Conservation (phyloP, 208 protist genomes). For the Trypanosoma theileri region DNA sequence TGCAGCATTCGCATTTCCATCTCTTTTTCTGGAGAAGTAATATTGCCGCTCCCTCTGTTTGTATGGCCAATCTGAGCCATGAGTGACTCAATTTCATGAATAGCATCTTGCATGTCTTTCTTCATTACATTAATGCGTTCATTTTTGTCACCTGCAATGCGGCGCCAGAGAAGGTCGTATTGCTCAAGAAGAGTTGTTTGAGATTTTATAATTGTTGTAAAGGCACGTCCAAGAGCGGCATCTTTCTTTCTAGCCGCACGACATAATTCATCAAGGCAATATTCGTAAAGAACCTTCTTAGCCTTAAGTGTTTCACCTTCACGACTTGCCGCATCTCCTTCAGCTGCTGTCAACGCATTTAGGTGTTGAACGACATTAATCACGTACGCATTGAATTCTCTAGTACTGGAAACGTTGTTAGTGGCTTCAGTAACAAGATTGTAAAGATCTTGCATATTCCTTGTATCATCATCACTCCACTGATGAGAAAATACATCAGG, state of each 20-base stretch:
- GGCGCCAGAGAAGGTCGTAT: conserved; percentile 71
- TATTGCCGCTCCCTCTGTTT: neutral
- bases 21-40: conserved; percentile 2
- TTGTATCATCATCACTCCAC: conserved; percentile 47
- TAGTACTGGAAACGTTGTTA: conserved; percentile 28
- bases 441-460: conserved; percentile 43
- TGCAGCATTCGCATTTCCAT: conserved; percentile 23
- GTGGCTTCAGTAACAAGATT: conserved; percentile 31
- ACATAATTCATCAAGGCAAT: conserved; percentile 59
- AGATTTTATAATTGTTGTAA: conserved; percentile 43
- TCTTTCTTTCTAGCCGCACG: conserved; percentile 37
- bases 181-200: conserved; percentile 49
- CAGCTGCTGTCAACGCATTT: conserved; percentile 47
- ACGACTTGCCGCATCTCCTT: conserved; percentile 45
- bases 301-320: conserved; percentile 83
- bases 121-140: conserved; percentile 50
- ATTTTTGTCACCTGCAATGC: conserved; percentile 50
- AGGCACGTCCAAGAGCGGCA: conserved; percentile 31
- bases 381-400: conserved; percentile 70
- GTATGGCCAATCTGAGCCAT: conserved; percentile 37
- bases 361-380: conserved; percentile 67
- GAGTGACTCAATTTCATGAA: conserved; percentile 66
- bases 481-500: neutral
- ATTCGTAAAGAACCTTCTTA: conserved; percentile 68
- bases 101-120: conserved; percentile 63